Percentiles rank a stretch among this genome's conserved stretches.
Evolutionary conservation across 2,329 filamentous ascomycete species (phyloP).

Genomic region (Lachnum nothofagi): DNA sequence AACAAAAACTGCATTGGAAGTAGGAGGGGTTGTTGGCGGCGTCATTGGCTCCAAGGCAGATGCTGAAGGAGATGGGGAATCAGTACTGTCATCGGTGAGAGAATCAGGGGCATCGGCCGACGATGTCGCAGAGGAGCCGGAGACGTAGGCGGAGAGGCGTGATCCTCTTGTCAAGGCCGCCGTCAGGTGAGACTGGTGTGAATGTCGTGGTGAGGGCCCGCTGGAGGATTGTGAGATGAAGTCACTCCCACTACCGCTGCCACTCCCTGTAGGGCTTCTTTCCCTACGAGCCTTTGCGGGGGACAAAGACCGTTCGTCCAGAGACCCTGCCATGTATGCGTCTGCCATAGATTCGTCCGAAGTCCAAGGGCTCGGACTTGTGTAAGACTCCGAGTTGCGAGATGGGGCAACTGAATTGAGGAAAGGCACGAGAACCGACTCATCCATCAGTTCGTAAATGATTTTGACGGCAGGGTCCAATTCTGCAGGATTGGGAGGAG

Average conservation of each 20-base stretch:
- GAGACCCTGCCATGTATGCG: slow-evolving; percentile 25
- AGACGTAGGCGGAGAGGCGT: slow-evolving; percentile 25
- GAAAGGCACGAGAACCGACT: slow-evolving; percentile 89
- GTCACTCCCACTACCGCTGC: slow-evolving; percentile 17
- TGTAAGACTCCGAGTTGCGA: slow-evolving; percentile 22
- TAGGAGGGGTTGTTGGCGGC: slow-evolving; percentile 67
- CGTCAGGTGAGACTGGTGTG: slow-evolving; percentile 29
- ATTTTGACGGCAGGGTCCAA: slow-evolving; percentile 80
- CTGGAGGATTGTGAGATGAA: slow-evolving; percentile 19
- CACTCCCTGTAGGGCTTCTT: slow-evolving; percentile 27
- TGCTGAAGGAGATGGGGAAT: slow-evolving; percentile 49
- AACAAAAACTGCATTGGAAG: slow-evolving; percentile 41
- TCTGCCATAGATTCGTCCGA: slow-evolving; percentile 30
- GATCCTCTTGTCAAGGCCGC: slow-evolving; percentile 23
- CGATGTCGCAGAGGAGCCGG: slow-evolving; percentile 38
- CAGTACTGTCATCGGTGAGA: slow-evolving; percentile 61
- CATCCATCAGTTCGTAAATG: slow-evolving; percentile 94
- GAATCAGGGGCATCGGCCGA: slow-evolving; percentile 46
- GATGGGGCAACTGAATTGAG: slow-evolving; percentile 51
- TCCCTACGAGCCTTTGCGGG: slow-evolving; percentile 22
- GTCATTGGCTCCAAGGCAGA: slow-evolving; percentile 60
- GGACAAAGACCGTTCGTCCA: slow-evolving; percentile 28
- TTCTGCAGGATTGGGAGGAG: slow-evolving; percentile 68
- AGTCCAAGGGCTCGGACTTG: slow-evolving; percentile 30
- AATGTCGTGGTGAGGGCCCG: slow-evolving; percentile 23